Percentiles rank a stretch among this genome's conserved stretches.
These are phyloP conservation scores for grape (Vitis vinifera) DNA, from an alignment of 164 flowering plant genomes.

Conservation along the genomic window ASM3070453v1 NC_081818.1:27075501-27076000, in stretches of 20 bases:
- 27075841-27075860: slow-evolving; percentile 20
- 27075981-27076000: no score
- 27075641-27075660: slow-evolving; percentile 22
- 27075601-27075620: slow-evolving; percentile 24
- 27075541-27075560: slow-evolving; percentile 9
- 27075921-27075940: no score
- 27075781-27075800: slow-evolving; percentile 11
- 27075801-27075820: slow-evolving; percentile 12
- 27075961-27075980: no score
- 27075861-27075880: slow-evolving; percentile 31
- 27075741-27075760: slow-evolving; percentile 13
- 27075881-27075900: background rate
- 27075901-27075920: background rate
- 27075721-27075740: slow-evolving; percentile 63
- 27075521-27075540: slow-evolving; percentile 85
- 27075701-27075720: slow-evolving; percentile 95
- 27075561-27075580: slow-evolving; percentile 65
- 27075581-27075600: slow-evolving; percentile 46
- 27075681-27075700: slow-evolving; percentile 51
- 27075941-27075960: no score
- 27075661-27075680: slow-evolving; percentile 25
- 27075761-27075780: slow-evolving; percentile 6
- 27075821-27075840: slow-evolving; percentile 27
- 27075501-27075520: slow-evolving; percentile 76
- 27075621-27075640: slow-evolving; percentile 24